Evolutionary conservation across 73 alveolate genomes (phyloP).

Genomic region (Tetrahymena malaccensis): DNA sequence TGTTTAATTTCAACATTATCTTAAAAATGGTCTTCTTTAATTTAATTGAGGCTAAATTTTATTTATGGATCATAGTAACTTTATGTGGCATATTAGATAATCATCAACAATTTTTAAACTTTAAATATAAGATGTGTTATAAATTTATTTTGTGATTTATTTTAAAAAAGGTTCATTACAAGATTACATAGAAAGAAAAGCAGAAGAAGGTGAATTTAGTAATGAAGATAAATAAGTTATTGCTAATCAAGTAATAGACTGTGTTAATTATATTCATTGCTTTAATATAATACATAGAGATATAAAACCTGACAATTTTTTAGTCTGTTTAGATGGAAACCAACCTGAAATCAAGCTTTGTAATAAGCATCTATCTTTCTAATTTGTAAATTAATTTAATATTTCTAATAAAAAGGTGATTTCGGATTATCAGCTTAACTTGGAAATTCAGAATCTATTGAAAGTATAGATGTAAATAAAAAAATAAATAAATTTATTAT

Average conservation of each 20-base stretch:
- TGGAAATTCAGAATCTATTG: background rate
- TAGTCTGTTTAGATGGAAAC: background rate
- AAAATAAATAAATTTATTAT: no score
- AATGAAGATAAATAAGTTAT: background rate
- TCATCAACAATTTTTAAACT: no score
- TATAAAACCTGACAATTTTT: background rate
- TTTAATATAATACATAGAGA: background rate
- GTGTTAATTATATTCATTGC: background rate
- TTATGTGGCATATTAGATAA: no score
- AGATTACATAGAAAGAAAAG: background rate
- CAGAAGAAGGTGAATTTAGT: background rate
- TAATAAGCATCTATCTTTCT: no score
- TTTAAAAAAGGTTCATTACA: background rate
- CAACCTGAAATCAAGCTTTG: background rate
- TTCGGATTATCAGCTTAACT: background rate
- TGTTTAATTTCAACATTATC: no score
- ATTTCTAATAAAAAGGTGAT: background rate
- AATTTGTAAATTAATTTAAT: no score
- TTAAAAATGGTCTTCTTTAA: no score
- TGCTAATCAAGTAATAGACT: background rate
- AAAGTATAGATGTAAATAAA: background rate
- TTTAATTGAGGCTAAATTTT: no score
- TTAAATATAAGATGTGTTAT: no score
- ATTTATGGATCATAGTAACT: no score
- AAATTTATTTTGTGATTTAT: no score